A percentile compares a stretch with the other conserved stretches of the same genome.
Conservation (phyloP, 768 basidiomycete species). For the Auricularia auricula-judae region DNA sequence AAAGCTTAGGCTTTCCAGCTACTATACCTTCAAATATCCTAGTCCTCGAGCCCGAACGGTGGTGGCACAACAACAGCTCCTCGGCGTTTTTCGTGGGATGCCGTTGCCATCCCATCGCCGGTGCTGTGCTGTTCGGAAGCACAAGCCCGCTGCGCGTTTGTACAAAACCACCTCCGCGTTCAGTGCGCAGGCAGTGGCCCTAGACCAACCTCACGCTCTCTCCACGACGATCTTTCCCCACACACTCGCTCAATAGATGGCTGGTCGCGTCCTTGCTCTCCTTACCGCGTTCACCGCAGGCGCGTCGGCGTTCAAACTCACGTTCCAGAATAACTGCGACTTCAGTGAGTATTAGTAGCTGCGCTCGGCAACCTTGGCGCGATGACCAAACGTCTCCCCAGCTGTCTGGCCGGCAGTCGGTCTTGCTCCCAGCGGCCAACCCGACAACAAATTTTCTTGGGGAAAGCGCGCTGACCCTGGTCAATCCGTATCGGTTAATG, state of each 20-base stretch:
- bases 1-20: too few relatives aligned
- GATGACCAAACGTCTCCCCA: background rate
- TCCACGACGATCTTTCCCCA: background rate
- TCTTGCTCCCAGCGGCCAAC: conserved; percentile 1
- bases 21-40: too few relatives aligned
- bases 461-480: background rate
- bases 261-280: background rate
- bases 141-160: background rate
- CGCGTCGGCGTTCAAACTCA: background rate
- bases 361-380: background rate
- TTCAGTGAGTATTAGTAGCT: background rate
- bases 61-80: too few relatives aligned
- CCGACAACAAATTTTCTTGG: conserved; percentile 1
- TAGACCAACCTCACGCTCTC: background rate
- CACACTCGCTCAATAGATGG: background rate
- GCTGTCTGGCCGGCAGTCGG: conserved; percentile 4
- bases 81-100: too few relatives aligned
- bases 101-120: too few relatives aligned
- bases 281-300: background rate
- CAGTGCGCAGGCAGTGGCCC: background rate
- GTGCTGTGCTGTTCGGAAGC: background rate
- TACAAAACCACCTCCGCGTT: background rate
- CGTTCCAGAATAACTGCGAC: background rate
- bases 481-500: background rate
- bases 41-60: too few relatives aligned